These are phyloP conservation scores for Acorus calamus DNA, from an alignment of 106 monocot genomes.

Conservation along the genomic window DNA sequence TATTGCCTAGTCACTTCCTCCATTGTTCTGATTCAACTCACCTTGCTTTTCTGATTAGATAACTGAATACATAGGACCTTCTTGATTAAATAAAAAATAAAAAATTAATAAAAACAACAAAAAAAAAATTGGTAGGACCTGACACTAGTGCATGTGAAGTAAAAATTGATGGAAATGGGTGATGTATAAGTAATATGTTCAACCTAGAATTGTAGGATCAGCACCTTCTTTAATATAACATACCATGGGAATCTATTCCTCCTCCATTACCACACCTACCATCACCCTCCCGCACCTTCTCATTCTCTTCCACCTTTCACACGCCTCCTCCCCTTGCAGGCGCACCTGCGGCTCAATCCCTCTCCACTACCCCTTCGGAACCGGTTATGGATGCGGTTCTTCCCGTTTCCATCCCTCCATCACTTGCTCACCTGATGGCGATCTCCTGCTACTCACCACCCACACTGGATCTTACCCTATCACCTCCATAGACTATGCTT, in stretches of 20 bases:
- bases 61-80: too few species aligned
- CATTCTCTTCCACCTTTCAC: slow-evolving; percentile 3
- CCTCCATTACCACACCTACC: background rate
- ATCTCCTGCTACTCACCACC: slow-evolving; percentile 11
- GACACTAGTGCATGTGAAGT: too few species aligned
- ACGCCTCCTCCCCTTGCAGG: slow-evolving; percentile 4
- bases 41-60: too few species aligned
- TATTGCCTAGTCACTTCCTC: too few species aligned
- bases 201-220: too few species aligned
- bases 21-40: too few species aligned
- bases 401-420: slow-evolving; percentile 24
- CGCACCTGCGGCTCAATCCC: slow-evolving; percentile 14
- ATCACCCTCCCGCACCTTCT: slow-evolving; percentile 2
- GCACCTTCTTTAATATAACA: too few species aligned
- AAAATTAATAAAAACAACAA: too few species aligned
- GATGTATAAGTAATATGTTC: too few species aligned
- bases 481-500: slow-evolving; percentile 22
- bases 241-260: background rate
- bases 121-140: too few species aligned
- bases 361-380: slow-evolving; percentile 27
- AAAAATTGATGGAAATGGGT: too few species aligned
- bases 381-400: slow-evolving; percentile 28
- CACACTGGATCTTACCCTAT: slow-evolving; percentile 29
- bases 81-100: too few species aligned
- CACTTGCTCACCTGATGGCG: slow-evolving; percentile 3